Evolutionary conservation across 2,329 filamentous ascomycete genomes (phyloP).

Genomic region (Apiospora pterosperma): DNA sequence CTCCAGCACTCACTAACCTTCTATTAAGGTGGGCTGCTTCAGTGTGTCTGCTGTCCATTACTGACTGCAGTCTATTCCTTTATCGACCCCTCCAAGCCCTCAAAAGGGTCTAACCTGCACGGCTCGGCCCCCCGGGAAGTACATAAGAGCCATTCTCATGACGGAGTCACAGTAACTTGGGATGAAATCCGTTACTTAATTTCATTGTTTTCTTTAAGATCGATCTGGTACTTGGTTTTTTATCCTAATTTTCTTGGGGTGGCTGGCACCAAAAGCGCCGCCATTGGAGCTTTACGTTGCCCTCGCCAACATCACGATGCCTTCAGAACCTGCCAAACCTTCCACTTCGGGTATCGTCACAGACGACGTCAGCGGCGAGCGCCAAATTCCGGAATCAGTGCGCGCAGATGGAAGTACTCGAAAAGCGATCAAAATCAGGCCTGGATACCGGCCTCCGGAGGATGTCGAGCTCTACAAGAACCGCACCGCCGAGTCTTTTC

Average conservation of each 20-base stretch:
- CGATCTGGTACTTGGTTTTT: background rate
- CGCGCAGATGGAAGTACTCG: slow-evolving; percentile 88
- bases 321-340: slow-evolving; percentile 18
- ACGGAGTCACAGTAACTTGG: background rate
- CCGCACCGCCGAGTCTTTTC: slow-evolving; percentile 80
- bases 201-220: background rate
- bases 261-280: background rate
- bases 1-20: background rate
- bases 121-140: background rate
- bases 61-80: background rate
- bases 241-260: background rate
- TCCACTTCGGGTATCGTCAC: slow-evolving; percentile 73
- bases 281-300: background rate
- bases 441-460: slow-evolving; percentile 90
- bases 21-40: background rate
- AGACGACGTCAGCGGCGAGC: slow-evolving; percentile 71
- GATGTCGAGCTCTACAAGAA: slow-evolving; percentile 97
- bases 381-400: slow-evolving; percentile 83
- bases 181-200: background rate
- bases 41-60: too few species aligned
- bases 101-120: background rate
- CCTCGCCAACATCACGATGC: background rate
- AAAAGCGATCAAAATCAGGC: slow-evolving; percentile 89
- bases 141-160: background rate
- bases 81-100: background rate